Conservation (phyloP, 208 protist species). For the Zelonia costaricensis region DNA sequence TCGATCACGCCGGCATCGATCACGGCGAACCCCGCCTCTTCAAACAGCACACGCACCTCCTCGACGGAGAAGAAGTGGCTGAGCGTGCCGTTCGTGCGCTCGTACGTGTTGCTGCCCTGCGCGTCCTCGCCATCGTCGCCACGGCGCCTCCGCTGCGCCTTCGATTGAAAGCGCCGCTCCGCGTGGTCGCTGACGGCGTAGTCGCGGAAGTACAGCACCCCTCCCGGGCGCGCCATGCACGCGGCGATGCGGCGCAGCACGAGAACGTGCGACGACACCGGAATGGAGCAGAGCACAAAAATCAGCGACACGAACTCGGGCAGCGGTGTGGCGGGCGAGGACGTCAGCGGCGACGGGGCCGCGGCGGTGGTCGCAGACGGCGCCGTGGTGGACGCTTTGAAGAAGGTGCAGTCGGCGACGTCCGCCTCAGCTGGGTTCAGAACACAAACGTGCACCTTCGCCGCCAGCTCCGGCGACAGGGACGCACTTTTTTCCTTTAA, state of each 20-base stretch:
- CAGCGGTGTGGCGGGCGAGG: not conserved
- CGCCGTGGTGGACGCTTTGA: slow-evolving; percentile 2
- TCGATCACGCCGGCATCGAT: slow-evolving; percentile 64
- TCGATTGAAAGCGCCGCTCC: slow-evolving; percentile 59
- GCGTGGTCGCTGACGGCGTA: slow-evolving; percentile 84
- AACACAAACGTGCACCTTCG: slow-evolving; percentile 63
- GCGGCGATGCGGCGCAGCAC: slow-evolving; percentile 60
- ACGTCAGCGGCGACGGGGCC: not conserved
- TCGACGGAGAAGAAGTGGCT: slow-evolving; percentile 86
- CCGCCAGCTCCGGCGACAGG: slow-evolving; percentile 27
- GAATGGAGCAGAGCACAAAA: slow-evolving; percentile 95
- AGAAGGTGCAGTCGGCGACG: slow-evolving; percentile 38
- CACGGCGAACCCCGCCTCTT: slow-evolving; percentile 45
- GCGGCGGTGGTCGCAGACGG: not conserved
- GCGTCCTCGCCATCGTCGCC: not conserved
- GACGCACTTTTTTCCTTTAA: slow-evolving; percentile 51
- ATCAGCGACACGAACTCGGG: slow-evolving; percentile 90
- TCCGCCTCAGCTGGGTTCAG: slow-evolving; percentile 61
- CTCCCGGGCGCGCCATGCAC: slow-evolving; percentile 64
- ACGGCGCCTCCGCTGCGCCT: slow-evolving; percentile 1
- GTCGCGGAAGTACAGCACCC: slow-evolving; percentile 90
- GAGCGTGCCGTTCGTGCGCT: slow-evolving; percentile 84
- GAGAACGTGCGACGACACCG: slow-evolving; percentile 45
- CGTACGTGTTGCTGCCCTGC: slow-evolving; percentile 49
- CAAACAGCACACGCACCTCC: slow-evolving; percentile 66